Evolutionary conservation across 176 grass and related monocot species (phyloP).

Genomic region (Aechmea fasciata): DNA sequence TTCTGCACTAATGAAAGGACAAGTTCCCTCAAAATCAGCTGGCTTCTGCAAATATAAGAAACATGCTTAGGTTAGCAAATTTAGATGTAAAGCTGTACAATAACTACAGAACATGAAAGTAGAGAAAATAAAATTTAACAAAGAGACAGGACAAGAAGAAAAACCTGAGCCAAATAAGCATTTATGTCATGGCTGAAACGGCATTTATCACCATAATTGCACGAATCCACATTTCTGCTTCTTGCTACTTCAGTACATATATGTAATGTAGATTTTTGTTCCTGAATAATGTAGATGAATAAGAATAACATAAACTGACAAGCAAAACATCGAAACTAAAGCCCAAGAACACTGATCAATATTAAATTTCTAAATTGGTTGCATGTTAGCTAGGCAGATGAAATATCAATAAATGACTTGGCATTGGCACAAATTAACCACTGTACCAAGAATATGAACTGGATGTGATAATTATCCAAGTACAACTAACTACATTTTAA

Average conservation of each 20-base stretch:
- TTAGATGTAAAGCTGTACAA: background rate
- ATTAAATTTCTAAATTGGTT: background rate
- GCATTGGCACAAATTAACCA: background rate
- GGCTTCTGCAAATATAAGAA: slow-evolving; percentile 49
- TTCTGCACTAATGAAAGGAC: slow-evolving; percentile 48
- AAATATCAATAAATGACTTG: background rate
- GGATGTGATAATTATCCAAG: background rate
- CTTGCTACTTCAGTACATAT: slow-evolving; percentile 69
- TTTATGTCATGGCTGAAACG: slow-evolving; percentile 80
- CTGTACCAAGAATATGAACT: background rate
- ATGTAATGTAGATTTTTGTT: slow-evolving; percentile 52
- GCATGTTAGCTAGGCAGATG: background rate
- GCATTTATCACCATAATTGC: slow-evolving; percentile 55
- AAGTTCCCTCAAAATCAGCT: slow-evolving; percentile 71
- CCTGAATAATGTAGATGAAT: slow-evolving; percentile 29
- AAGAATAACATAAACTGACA: slow-evolving; percentile 5
- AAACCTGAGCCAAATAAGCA: slow-evolving; percentile 78
- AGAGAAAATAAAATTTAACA: background rate
- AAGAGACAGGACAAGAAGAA: background rate
- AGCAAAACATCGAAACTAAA: background rate
- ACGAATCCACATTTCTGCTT: slow-evolving; percentile 62
- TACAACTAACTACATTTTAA: too few relatives aligned
- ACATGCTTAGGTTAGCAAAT: background rate
- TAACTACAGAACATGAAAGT: background rate
- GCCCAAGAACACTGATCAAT: background rate